These are phyloP conservation scores for Alternaria consortialis DNA, from an alignment of 2,329 filamentous ascomycete genomes.

Conservation along the genomic window DNA sequence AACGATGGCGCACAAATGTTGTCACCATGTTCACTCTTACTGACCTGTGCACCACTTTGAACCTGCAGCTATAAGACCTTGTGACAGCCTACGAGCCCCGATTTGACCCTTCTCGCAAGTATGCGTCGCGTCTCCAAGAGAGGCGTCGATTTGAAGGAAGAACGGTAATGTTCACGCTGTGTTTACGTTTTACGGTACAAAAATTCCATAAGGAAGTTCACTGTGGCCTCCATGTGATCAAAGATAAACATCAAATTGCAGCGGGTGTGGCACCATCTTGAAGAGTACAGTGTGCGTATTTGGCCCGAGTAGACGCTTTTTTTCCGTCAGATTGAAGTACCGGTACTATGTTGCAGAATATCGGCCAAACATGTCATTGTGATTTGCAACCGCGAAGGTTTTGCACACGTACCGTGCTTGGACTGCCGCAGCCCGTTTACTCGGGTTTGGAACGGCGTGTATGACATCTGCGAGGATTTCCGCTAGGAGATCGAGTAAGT, in stretches of 20 bases:
- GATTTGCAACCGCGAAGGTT: too few relatives aligned
- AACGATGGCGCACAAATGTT: neutral
- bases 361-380: too few relatives aligned
- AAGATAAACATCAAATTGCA: neutral
- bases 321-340: neutral
- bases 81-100: neutral
- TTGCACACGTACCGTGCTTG: too few relatives aligned
- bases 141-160: neutral
- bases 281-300: slow-evolving; percentile 1
- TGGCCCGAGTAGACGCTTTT: neutral
- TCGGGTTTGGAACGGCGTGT: neutral
- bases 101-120: neutral
- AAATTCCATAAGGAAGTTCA: neutral
- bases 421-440: neutral
- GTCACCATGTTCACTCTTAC: neutral
- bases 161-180: neutral
- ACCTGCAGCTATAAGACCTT: neutral
- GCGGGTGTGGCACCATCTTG: neutral
- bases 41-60: neutral
- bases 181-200: neutral
- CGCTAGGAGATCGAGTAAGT: neutral
- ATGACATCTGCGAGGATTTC: neutral
- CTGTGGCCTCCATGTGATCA: neutral
- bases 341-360: neutral
- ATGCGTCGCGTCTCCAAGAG: neutral